Conservation (phyloP, 2,329 filamentous ascomycete genomes). For the Beauveria australis region DNA sequence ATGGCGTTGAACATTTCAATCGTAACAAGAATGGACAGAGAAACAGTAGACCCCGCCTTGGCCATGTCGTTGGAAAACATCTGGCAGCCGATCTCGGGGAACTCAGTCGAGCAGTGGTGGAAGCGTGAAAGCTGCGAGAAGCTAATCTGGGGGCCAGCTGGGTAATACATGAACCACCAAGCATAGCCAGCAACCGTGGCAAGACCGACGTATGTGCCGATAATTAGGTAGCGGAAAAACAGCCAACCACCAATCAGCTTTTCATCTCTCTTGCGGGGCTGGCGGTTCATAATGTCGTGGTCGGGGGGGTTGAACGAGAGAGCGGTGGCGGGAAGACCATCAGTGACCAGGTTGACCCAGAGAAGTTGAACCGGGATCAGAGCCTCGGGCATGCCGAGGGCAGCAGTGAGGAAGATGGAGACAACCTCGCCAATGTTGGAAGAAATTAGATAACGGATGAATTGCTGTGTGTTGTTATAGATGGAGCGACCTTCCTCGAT, state of each 20-base stretch:
- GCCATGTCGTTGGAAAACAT: slow-evolving; percentile 86
- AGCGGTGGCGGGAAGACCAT: slow-evolving; percentile 91
- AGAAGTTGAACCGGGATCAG: slow-evolving; percentile 94
- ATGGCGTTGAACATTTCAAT: slow-evolving; percentile 99
- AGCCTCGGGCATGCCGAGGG: slow-evolving; percentile 94
- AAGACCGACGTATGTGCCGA: slow-evolving; percentile 88
- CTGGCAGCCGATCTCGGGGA: slow-evolving; percentile 80
- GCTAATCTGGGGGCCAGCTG: slow-evolving; percentile 78
- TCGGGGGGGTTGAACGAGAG: slow-evolving; percentile 98
- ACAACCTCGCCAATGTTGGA: slow-evolving; percentile 99
- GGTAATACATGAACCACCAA: slow-evolving; percentile 99
- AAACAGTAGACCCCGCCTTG: slow-evolving; percentile 86
- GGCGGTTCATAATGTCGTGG: slow-evolving; percentile 92
- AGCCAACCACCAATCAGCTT: slow-evolving; percentile 89
- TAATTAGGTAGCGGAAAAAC: slow-evolving; percentile 95
- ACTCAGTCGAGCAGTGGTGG: slow-evolving; percentile 81
- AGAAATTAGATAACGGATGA: slow-evolving; percentile 97
- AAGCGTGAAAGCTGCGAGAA: slow-evolving; percentile 89
- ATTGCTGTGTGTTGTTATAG: slow-evolving; percentile 99
- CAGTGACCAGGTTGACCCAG: slow-evolving; percentile 98
- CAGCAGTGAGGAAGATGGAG: slow-evolving; percentile 95
- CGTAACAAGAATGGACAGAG: slow-evolving; percentile 83
- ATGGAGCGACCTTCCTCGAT: slow-evolving; percentile 97
- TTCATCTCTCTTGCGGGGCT: slow-evolving; percentile 87
- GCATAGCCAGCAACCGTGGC: slow-evolving; percentile 95